These are phyloP conservation scores for Leptosphaerulina australis DNA, from an alignment of 2,329 filamentous ascomycete genomes.

Conservation along the genomic window DNA sequence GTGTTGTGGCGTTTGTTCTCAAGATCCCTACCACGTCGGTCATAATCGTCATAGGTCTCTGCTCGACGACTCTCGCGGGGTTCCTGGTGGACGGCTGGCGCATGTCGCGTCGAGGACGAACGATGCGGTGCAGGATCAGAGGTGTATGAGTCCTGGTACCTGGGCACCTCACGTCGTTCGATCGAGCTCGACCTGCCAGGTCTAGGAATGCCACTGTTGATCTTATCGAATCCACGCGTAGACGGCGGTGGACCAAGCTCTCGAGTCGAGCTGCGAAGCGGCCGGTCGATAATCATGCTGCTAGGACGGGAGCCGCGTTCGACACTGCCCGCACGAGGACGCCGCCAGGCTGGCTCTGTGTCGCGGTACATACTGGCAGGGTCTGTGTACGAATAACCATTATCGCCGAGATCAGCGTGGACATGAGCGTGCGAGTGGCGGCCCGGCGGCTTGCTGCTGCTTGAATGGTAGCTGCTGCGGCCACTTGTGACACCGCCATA, in stretches of 20 bases:
- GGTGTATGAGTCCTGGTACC: constrained; percentile 48
- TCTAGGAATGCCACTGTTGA: constrained; percentile 52
- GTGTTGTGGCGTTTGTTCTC: constrained; percentile 46
- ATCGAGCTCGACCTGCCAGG: constrained; percentile 40
- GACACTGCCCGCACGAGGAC: constrained; percentile 53
- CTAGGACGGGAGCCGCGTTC: constrained; percentile 54
- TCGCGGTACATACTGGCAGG: constrained; percentile 58
- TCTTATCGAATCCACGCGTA: constrained; percentile 73
- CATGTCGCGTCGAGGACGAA: constrained; percentile 51
- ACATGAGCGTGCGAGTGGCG: too few species aligned
- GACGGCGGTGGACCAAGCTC: constrained; percentile 66
- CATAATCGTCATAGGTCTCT: constrained; percentile 51
- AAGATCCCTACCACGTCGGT: constrained; percentile 49
- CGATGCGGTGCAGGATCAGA: constrained; percentile 36
- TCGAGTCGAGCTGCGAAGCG: constrained; percentile 44
- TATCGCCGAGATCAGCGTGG: constrained; percentile 49
- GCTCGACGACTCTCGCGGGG: constrained; percentile 51
- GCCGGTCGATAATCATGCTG: constrained; percentile 52
- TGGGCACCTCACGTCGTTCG: constrained; percentile 41
- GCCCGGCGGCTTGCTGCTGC: constrained; percentile 27
- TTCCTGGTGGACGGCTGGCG: constrained; percentile 57
- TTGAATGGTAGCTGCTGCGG: constrained; percentile 38
- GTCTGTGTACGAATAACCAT: constrained; percentile 58
- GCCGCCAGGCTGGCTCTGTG: constrained; percentile 57
- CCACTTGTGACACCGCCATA: constrained; percentile 35